Evolutionary conservation across 2,329 filamentous ascomycete species (phyloP), one percentile per base, ranked within the genome.

Genomic region (Neofusicoccum kwambonambiense): DNA sequence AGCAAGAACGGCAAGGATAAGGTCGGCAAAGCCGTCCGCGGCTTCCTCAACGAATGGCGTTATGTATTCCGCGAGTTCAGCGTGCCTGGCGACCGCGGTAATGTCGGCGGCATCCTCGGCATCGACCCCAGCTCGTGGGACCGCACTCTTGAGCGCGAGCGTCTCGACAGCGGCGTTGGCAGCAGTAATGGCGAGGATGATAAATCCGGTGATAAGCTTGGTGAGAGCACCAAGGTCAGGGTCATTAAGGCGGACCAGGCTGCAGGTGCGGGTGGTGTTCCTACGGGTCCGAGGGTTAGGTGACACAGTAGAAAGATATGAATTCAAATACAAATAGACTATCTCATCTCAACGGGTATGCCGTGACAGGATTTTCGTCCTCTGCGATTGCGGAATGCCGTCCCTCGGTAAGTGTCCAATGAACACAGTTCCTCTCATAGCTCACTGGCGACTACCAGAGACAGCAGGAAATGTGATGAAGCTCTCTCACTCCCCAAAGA

Each of bases 1-100:
- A 96, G 92, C 76, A 98, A 98, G 82, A 97, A 97, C 74, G 94
- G 95, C 72, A 98, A 98, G 77, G 95, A 99, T 79, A 99, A 99
- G 80, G 92, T 99, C 41, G 94, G 94, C 74, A 97, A 96, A 79
- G 93, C 93, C 1, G 89, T 98, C 67, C 89, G 95, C 63, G 88
- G 86, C 69, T 98, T 96, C 80, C 82, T 99, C 64, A 96, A 94
- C 74, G 94, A 98, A 76, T 97, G 93, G 93, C 88, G 92, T 68
- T 99, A 97, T 75, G 90, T 92, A 0, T 99, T 94, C 79, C 90
- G 94, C 63, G 95, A 99, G 78, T 99, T 99, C 78, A 95, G 91
- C 42, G 93, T 97, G 9, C 93, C 93, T 2, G 94, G 94, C n/a
- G 95, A 98, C 77, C 87, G 92, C 80, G 93, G 93, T 66, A 94